These are phyloP conservation scores for Trametes sanguinea DNA, from an alignment of 768 basidiomycete species.

Conservation along the genomic window DNA sequence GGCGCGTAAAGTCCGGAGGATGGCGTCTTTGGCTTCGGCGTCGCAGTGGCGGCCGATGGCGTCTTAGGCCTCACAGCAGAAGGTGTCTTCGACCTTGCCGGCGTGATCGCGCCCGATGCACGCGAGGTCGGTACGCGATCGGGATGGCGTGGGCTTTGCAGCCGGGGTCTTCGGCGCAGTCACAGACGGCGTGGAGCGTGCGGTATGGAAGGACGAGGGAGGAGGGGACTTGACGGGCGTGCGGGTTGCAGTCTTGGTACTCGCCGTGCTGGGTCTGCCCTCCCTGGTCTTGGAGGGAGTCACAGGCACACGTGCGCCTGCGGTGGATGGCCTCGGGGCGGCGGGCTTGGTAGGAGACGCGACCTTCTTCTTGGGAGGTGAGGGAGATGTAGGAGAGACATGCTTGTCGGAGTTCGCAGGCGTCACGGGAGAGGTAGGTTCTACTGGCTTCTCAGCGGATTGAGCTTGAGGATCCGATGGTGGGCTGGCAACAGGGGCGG, in stretches of 20 bases:
- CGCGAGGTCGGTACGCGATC: constrained; percentile 38
- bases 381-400: constrained; percentile 9
- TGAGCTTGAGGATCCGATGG: constrained; percentile 6
- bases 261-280: constrained; percentile 27
- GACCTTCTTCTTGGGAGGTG: constrained; percentile 18
- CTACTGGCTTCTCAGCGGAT: constrained; percentile 10
- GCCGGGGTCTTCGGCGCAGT: constrained; percentile 26
- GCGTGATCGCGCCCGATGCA: constrained; percentile 35
- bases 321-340: constrained; percentile 20
- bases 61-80: constrained; percentile 26
- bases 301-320: constrained; percentile 11
- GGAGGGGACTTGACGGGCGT: constrained; percentile 33
- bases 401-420: constrained; percentile 17
- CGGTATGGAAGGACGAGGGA: constrained; percentile 25
- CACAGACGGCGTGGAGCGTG: constrained; percentile 22
- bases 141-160: constrained; percentile 31
- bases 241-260: constrained; percentile 20
- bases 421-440: constrained; percentile 16
- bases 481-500: constrained; percentile 6
- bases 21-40: constrained; percentile 53
- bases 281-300: constrained; percentile 26
- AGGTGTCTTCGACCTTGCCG: constrained; percentile 34
- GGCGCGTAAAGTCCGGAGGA: constrained; percentile 75
- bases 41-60: constrained; percentile 23
- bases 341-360: constrained; percentile 22